Base-by-base conservation (phyloP, 495 filamentous ascomycete species). In the Penicillium ochrochloron region DNA sequence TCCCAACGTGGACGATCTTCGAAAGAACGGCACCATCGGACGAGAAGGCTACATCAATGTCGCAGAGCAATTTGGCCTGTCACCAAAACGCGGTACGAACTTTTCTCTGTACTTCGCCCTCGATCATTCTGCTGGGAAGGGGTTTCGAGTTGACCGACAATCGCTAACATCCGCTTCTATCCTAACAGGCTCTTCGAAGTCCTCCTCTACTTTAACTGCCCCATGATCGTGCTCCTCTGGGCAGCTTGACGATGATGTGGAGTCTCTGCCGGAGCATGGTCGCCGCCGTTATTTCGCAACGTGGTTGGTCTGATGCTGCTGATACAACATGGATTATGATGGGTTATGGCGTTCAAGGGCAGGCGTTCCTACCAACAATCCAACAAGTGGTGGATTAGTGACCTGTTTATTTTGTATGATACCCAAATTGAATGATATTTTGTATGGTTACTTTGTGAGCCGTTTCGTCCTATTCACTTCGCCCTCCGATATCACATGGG, bases 31-130 rank as follows among this genome's bases (percentile, higher is more conserved):
- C 15, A 62, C 53, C 17, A 64, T 39, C 15, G 71, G n/a, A 81
- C 76, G 39, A 12, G 88, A 89, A 19, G 89, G 89, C 8, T 92
- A 91, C 67, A 72, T 89, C 29, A 91, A 91, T 70, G 83, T 92
- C 17, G 89, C 85, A 5, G 70, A 72, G 3, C 81, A 89, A 65
- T 74, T 91, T 37, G 89, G 89, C 2, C 77, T 91, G 59, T 86
- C 84, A 54, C 68, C 78, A 5, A 39, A 69, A 64, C 78, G 88
- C 72, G 86, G 84, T 88, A 80, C 57, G 77, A 65, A 57, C 55
- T 67, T 59, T 58, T 68, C 72, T 62, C 61, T 77, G 66, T 76
- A 68, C 37, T 44, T 29, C 54, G 37, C 25, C 68, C 64, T 29
- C 35, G 9, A 19, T 11, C 12, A 10, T 41, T 10, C 23, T 27